These are phyloP conservation scores for Apophysomyces ossiformis DNA, from an alignment of 371 early-diverging fungal genomes.

Conservation along the genomic window DNA sequence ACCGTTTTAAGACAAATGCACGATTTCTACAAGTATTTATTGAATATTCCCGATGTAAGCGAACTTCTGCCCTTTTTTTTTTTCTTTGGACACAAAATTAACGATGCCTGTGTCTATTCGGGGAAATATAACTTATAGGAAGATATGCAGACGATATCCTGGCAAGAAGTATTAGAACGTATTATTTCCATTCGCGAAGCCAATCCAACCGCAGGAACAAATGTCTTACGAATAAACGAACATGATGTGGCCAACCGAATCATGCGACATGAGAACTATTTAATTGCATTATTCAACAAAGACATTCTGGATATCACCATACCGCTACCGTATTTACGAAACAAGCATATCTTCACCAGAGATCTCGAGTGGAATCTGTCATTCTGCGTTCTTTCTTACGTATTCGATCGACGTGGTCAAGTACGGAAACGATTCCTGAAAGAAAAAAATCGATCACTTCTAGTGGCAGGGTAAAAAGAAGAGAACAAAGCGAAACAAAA, in stretches of 20 bases:
- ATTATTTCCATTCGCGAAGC: conserved; percentile 75
- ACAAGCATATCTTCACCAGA: conserved; percentile 72
- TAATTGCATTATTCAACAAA: conserved; percentile 94
- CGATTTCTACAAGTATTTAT: conserved; percentile 80
- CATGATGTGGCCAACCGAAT: conserved; percentile 92
- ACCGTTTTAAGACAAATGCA: conserved; percentile 81
- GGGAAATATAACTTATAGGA: conserved; percentile 36
- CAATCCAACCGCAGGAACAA: conserved; percentile 61
- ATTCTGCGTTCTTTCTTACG: conserved; percentile 82
- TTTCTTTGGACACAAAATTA: too few species aligned
- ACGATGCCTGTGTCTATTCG: background rate
- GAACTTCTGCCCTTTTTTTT: background rate
- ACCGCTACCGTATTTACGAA: conserved; percentile 58
- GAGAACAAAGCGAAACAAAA: background rate
- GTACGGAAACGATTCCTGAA: conserved; percentile 81
- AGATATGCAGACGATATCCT: conserved; percentile 80
- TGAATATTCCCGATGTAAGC: conserved; percentile 83
- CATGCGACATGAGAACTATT: conserved; percentile 96
- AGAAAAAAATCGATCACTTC: conserved; percentile 61
- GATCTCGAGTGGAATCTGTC: conserved; percentile 92
- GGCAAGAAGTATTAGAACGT: conserved; percentile 75
- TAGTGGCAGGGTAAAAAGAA: conserved; percentile 59
- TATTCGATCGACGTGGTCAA: conserved; percentile 87
- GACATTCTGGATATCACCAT: conserved; percentile 81
- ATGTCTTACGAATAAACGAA: conserved; percentile 74